These are phyloP conservation scores for Platanthera guangdongensis DNA, from an alignment of 106 monocot genomes.

Conservation along the genomic window DNA sequence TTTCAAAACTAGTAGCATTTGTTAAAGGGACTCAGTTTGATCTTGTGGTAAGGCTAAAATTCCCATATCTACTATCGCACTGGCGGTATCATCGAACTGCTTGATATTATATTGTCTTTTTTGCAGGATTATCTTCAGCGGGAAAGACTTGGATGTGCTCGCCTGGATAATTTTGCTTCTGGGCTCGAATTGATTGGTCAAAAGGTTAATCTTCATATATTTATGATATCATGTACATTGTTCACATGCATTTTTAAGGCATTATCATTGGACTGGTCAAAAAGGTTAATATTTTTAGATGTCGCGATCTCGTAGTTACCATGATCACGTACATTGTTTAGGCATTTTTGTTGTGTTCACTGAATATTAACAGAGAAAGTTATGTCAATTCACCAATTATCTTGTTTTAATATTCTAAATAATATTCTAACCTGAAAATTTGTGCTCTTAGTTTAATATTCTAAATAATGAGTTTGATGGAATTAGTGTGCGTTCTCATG, in stretches of 20 bases:
- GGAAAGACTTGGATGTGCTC: conserved; percentile 82
- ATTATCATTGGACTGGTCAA: too few species aligned
- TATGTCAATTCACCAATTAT: background rate
- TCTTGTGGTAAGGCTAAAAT: conserved; percentile 62
- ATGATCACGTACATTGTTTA: background rate
- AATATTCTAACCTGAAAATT: background rate
- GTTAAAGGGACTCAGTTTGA: conserved; percentile 99
- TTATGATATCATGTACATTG: background rate
- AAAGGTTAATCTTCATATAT: conserved; percentile 45
- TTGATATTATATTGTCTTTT: conserved; percentile 6
- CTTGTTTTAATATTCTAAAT: background rate
- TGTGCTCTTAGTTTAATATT: conserved; percentile 1
- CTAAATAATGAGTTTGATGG: background rate
- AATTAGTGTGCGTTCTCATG: background rate
- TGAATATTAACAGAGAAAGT: background rate
- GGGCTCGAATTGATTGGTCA: conserved; percentile 95
- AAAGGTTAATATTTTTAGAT: too few species aligned
- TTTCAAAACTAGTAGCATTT: conserved; percentile 98
- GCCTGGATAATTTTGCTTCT: conserved; percentile 89
- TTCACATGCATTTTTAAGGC: background rate
- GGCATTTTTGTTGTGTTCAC: background rate
- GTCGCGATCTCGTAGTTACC: too few species aligned
- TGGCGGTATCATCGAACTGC: background rate
- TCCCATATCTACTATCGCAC: conserved; percentile 4
- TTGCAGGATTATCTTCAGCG: conserved; percentile 93